Conservation (phyloP, 1,139 yeast species). For the Pneumocystis carinii region DNA sequence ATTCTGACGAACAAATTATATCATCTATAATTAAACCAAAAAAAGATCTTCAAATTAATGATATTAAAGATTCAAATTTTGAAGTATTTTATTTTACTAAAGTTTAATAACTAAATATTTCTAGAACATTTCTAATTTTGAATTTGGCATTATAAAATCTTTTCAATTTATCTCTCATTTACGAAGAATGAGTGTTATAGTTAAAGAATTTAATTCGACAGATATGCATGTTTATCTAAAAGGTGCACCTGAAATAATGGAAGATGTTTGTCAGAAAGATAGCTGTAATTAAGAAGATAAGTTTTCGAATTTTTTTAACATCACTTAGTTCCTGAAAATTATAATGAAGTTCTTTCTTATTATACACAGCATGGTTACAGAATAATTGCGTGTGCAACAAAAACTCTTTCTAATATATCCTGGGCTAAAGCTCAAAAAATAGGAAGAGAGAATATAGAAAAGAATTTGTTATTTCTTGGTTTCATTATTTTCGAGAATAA, state of each 20-base stretch:
- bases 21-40: neutral
- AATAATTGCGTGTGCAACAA: slow-evolving; percentile 87
- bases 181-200: slow-evolving; percentile 81
- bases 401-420: slow-evolving; percentile 31
- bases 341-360: slow-evolving; percentile 54
- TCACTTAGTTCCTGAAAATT: slow-evolving; percentile 45
- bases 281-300: slow-evolving; percentile 22
- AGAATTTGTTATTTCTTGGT: slow-evolving; percentile 58
- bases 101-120: slow-evolving; percentile 6
- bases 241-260: slow-evolving; percentile 97
- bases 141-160: slow-evolving; percentile 47
- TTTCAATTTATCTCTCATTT: slow-evolving; percentile 74
- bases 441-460: slow-evolving; percentile 52
- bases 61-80: neutral
- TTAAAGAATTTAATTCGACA: slow-evolving; percentile 26
- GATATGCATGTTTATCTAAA: slow-evolving; percentile 47
- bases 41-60: neutral
- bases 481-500: slow-evolving; percentile 87
- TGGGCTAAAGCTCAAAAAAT: slow-evolving; percentile 29
- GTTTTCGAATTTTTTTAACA: neutral
- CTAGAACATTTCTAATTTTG: slow-evolving; percentile 11
- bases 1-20: neutral
- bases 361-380: slow-evolving; percentile 90
- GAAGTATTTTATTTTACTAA: neutral
- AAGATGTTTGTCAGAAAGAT: slow-evolving; percentile 53